A percentile compares a stretch with the other conserved stretches of the same genome.
Evolutionary conservation across 805 yeast species (phyloP).

Genomic region (Blastobotrys terrestris): DNA sequence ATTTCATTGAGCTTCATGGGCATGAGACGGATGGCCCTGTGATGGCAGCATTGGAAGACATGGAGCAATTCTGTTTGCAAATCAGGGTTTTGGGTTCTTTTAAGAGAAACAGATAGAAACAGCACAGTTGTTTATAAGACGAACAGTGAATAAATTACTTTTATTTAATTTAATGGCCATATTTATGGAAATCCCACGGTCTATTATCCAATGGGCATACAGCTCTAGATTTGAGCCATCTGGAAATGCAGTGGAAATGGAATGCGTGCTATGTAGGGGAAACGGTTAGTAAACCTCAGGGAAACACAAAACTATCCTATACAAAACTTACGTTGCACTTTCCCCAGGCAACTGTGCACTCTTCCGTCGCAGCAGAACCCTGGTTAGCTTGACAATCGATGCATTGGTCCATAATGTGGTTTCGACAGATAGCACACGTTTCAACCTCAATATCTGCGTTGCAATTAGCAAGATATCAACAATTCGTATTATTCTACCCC

Average conservation of each 20-base stretch:
- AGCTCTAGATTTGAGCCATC: slow-evolving; percentile 92
- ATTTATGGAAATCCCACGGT: slow-evolving; percentile 76
- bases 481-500: not conserved
- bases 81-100: slow-evolving; percentile 58
- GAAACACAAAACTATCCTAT: too few species aligned
- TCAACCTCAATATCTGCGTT: slow-evolving; percentile 71
- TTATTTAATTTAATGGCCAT: slow-evolving; percentile 47
- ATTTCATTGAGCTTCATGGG: slow-evolving; percentile 67
- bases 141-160: not conserved
- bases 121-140: too few species aligned
- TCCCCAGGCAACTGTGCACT: slow-evolving; percentile 97
- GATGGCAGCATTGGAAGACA: slow-evolving; percentile 35
- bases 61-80: slow-evolving; percentile 41
- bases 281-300: too few species aligned
- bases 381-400: slow-evolving; percentile 88
- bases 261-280: slow-evolving; percentile 65
- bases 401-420: slow-evolving; percentile 97
- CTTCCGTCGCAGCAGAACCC: slow-evolving; percentile 53
- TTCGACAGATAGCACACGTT: slow-evolving; percentile 96
- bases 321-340: slow-evolving; percentile 57
- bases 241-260: slow-evolving; percentile 91
- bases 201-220: slow-evolving; percentile 95
- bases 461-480: slow-evolving; percentile 10
- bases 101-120: slow-evolving; percentile 31
- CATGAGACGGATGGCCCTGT: slow-evolving; percentile 11